These are phyloP conservation scores for Aspergillus sp. DNA, from an alignment of 2,329 filamentous ascomycete genomes.

Conservation along the genomic window DNA sequence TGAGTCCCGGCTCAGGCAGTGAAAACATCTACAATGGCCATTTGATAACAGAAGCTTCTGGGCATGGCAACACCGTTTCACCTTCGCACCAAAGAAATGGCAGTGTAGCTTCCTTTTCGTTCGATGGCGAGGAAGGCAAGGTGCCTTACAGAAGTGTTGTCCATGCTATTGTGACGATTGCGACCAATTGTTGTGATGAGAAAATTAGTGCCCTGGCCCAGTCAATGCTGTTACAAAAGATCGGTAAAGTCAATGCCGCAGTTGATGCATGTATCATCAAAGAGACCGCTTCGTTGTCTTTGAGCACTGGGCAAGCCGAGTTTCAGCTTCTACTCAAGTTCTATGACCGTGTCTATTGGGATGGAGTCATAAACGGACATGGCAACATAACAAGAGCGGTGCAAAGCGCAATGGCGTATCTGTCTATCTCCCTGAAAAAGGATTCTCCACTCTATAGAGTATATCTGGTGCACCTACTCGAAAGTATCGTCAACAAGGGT, in stretches of 20 bases:
- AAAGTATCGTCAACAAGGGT: slow-evolving; percentile 85
- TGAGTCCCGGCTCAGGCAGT: slow-evolving; percentile 67
- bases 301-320: slow-evolving; percentile 75
- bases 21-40: slow-evolving; percentile 45
- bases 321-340: slow-evolving; percentile 84
- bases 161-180: slow-evolving; percentile 91
- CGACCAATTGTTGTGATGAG: slow-evolving; percentile 74
- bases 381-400: slow-evolving; percentile 70
- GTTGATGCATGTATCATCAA: slow-evolving; percentile 85
- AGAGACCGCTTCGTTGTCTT: slow-evolving; percentile 74
- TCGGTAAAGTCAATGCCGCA: slow-evolving; percentile 74
- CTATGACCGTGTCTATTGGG: slow-evolving; percentile 71
- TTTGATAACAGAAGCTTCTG: slow-evolving; percentile 37
- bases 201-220: slow-evolving; percentile 92
- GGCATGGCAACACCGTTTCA: slow-evolving; percentile 50
- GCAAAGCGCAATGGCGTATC: slow-evolving; percentile 73
- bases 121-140: slow-evolving; percentile 75
- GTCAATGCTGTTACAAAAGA: slow-evolving; percentile 94
- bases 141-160: slow-evolving; percentile 83
- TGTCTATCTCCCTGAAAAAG: slow-evolving; percentile 67
- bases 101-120: slow-evolving; percentile 67
- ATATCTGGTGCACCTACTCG: slow-evolving; percentile 80
- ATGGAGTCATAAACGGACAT: slow-evolving; percentile 70
- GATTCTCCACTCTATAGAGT: slow-evolving; percentile 76
- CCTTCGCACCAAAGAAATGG: slow-evolving; percentile 34